These are phyloP conservation scores for Neonectria magnoliae DNA, from an alignment of 2,329 filamentous ascomycete species.

Conservation along the genomic window DNA sequence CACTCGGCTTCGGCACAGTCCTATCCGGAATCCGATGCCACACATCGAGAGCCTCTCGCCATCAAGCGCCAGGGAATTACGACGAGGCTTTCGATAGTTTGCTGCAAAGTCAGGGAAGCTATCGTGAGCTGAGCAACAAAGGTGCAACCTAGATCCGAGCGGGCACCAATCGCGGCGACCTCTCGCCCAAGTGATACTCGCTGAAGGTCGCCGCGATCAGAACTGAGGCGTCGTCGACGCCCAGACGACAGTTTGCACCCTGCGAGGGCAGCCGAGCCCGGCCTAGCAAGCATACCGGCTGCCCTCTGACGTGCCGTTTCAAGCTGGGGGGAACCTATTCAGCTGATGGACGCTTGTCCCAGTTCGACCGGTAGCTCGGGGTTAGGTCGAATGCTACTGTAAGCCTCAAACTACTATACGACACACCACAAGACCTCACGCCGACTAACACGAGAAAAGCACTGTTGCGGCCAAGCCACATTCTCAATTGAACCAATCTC, in stretches of 20 bases:
- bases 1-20: constrained; percentile 22
- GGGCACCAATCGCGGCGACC: constrained; percentile 37
- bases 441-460: neutral
- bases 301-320: neutral
- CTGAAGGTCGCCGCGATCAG: constrained; percentile 20
- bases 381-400: neutral
- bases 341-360: neutral
- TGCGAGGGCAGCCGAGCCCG: neutral
- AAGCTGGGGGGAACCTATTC: neutral
- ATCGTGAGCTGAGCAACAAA: constrained; percentile 9
- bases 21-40: constrained; percentile 23
- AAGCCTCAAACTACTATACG: neutral
- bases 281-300: neutral
- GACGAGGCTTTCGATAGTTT: constrained; percentile 29
- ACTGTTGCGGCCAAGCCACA: neutral
- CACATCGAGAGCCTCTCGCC: constrained; percentile 9
- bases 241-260: neutral
- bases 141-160: constrained; percentile 19
- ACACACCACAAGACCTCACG: neutral
- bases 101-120: constrained; percentile 9
- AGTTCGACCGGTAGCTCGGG: neutral
- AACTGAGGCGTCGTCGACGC: neutral
- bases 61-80: neutral
- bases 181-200: constrained; percentile 14
- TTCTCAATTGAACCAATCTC: neutral